phyloP scores from a whole-genome alignment of 2,329 filamentous ascomycete species.

The Coleophoma cylindrospora region DNA sequence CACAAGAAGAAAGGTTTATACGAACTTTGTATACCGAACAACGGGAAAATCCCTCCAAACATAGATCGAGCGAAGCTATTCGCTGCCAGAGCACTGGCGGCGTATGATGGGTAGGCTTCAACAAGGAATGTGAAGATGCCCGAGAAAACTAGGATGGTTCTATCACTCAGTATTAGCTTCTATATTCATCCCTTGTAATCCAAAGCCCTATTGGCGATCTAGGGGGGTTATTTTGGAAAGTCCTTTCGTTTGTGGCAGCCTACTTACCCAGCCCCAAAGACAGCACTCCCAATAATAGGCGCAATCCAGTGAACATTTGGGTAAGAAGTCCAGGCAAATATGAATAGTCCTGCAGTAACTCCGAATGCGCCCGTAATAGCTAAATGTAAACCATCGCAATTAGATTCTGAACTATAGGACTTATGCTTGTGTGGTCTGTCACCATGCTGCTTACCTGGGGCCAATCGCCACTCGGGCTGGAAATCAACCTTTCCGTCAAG shows the following conservation, averaged over 20 bases:
- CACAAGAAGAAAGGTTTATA: neutral
- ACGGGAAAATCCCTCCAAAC: slow-evolving; percentile 76
- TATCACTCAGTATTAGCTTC: neutral
- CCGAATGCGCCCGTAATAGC: slow-evolving; percentile 67
- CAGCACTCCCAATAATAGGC: slow-evolving; percentile 63
- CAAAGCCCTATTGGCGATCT: too few relatives aligned
- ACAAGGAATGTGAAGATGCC: slow-evolving; percentile 79
- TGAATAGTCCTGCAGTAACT: slow-evolving; percentile 77
- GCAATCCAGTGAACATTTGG: slow-evolving; percentile 69
- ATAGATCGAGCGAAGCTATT: slow-evolving; percentile 71
- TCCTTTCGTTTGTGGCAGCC: neutral
- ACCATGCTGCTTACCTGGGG: slow-evolving; percentile 29
- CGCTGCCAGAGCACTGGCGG: slow-evolving; percentile 72
- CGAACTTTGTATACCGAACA: slow-evolving; percentile 59
- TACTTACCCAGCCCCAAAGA: slow-evolving; percentile 65
- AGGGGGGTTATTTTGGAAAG: neutral
- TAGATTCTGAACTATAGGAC: too few relatives aligned
- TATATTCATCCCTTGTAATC: neutral
- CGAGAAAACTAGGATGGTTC: slow-evolving; percentile 61
- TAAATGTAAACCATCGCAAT: slow-evolving; percentile 21
- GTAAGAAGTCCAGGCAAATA: slow-evolving; percentile 81
- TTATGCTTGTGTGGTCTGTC: too few relatives aligned
- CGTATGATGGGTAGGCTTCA: slow-evolving; percentile 68
- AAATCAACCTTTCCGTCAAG: slow-evolving; percentile 50
- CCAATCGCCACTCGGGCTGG: slow-evolving; percentile 73